Percentiles rank a stretch among this genome's conserved stretches.
Conservation (phyloP, 306 rosid species). For the Carpinus viminea region DNA sequence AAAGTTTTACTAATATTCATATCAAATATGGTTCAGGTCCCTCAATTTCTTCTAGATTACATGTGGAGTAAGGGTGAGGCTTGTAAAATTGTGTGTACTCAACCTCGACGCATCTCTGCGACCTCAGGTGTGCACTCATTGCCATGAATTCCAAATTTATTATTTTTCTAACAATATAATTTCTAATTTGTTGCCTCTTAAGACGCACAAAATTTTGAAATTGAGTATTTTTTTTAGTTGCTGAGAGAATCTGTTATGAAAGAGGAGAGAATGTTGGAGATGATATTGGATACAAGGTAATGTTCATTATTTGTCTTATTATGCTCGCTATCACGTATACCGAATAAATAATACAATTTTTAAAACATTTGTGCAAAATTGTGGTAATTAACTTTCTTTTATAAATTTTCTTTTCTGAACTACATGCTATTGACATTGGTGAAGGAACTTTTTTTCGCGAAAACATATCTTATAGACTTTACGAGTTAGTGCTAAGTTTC, state of each 20-base stretch:
- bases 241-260: slow-evolving; percentile 85
- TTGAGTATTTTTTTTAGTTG: slow-evolving; percentile 50
- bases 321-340: background rate
- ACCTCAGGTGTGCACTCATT: slow-evolving; percentile 63
- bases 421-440: background rate
- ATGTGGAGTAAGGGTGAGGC: slow-evolving; percentile 81
- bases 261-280: slow-evolving; percentile 80
- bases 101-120: slow-evolving; percentile 97
- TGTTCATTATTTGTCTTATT: slow-evolving; percentile 28
- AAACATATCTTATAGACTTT: background rate
- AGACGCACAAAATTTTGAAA: slow-evolving; percentile 11
- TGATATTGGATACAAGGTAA: slow-evolving; percentile 93
- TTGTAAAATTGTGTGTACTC: slow-evolving; percentile 89
- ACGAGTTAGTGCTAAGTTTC: too few species aligned
- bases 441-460: background rate
- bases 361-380: background rate
- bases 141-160: slow-evolving; percentile 7
- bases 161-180: background rate
- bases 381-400: background rate
- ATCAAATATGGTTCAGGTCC: slow-evolving; percentile 65
- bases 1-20: slow-evolving; percentile 14
- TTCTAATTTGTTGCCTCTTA: slow-evolving; percentile 16
- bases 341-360: background rate
- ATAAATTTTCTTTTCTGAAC: background rate
- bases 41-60: slow-evolving; percentile 86